Conservation (phyloP, 2,329 filamentous ascomycete genomes). For the Aspergillus fischeri region DNA sequence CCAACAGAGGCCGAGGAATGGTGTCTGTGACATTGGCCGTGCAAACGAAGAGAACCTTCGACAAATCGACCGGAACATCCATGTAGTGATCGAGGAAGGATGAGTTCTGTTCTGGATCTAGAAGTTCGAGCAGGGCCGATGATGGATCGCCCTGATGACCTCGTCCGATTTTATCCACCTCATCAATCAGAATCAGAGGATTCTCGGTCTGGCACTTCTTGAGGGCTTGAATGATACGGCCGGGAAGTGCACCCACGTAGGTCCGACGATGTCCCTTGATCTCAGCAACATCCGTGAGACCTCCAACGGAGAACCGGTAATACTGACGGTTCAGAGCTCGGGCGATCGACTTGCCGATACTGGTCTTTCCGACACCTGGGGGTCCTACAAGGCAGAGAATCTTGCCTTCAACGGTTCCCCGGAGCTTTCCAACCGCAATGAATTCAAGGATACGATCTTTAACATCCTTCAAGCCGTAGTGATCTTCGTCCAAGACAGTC, state of each 20-base stretch:
- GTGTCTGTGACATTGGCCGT: constrained; percentile 99
- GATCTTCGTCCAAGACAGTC: constrained; percentile 88
- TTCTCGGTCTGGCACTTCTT: constrained; percentile 99
- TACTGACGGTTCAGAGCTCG: constrained; percentile 92
- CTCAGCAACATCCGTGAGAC: constrained; percentile 93
- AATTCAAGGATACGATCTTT: constrained; percentile 98
- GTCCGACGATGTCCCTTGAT: constrained; percentile 97
- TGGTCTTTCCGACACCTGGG: constrained; percentile 96
- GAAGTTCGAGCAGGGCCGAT: constrained; percentile 84
- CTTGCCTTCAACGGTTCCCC: constrained; percentile 96
- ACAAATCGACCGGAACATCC: constrained; percentile 94
- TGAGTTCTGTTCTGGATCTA: constrained; percentile 95
- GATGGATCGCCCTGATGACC: constrained; percentile 96
- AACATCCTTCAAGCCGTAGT: constrained; percentile 94
- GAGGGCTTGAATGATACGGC: constrained; percentile 93
- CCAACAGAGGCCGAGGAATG: constrained; percentile 86
- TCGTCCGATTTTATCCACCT: constrained; percentile 95
- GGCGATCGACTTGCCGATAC: constrained; percentile 97
- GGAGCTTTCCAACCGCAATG: constrained; percentile 94
- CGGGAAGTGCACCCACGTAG: constrained; percentile 91
- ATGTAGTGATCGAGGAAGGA: constrained; percentile 98
- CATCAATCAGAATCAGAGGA: constrained; percentile 91
- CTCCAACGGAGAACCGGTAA: constrained; percentile 96
- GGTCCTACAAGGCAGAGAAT: constrained; percentile 97
- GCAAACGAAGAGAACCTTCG: constrained; percentile 97